phyloP scores from a whole-genome alignment of 305 asterid genomes.

The Solanum chacoense region DNA sequence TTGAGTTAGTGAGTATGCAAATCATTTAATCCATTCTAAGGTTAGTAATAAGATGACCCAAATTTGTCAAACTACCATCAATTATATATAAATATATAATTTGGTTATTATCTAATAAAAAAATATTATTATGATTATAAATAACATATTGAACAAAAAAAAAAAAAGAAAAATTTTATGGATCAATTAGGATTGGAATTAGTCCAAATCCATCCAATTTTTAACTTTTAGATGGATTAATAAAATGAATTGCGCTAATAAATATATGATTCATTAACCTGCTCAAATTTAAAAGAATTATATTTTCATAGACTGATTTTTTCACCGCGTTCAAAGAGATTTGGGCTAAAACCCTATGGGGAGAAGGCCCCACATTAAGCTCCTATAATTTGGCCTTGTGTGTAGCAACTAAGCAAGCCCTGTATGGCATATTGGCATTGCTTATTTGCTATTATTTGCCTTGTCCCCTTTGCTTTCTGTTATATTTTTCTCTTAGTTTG shows the following conservation, averaged over 20 bases:
- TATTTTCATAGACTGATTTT: neutral
- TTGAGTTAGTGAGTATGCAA: neutral
- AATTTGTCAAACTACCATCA: neutral
- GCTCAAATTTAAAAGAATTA: neutral
- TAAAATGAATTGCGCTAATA: neutral
- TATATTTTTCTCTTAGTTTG: neutral
- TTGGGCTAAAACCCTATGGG: neutral
- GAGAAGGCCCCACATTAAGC: neutral
- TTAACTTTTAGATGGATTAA: neutral
- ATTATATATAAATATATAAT: too few species aligned
- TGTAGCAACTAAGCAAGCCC: neutral
- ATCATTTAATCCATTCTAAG: neutral
- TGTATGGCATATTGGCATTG: neutral
- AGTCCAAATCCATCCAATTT: neutral
- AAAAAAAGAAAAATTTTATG: too few species aligned
- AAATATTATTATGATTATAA: neutral
- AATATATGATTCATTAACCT: neutral
- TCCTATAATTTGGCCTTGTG: neutral
- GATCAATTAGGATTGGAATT: too few species aligned
- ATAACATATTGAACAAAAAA: too few species aligned
- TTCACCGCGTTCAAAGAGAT: neutral
- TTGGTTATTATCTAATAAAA: neutral
- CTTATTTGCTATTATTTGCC: constrained; percentile 4
- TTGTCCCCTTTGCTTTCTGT: constrained; percentile 4
- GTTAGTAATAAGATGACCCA: neutral